Conservation (phyloP, 1,284 basidiomycete species). For the Cryptococcus sp. region DNA sequence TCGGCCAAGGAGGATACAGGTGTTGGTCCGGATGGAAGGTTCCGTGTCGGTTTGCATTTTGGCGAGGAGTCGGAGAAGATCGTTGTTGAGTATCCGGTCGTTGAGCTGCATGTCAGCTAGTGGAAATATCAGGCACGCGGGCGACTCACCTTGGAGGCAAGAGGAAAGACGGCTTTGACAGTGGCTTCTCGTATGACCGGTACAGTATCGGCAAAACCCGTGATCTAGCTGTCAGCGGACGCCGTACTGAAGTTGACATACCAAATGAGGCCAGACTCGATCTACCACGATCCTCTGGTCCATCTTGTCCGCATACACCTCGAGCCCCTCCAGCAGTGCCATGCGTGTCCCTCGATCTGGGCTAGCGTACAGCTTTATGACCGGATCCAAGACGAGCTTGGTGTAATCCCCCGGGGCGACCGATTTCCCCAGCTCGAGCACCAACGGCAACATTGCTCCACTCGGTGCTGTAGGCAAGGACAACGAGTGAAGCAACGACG, state of each 20-base stretch:
- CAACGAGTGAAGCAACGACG: constrained; percentile 75
- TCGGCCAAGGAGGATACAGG: constrained; percentile 90
- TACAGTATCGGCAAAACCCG: constrained; percentile 91
- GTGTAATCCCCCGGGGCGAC: constrained; percentile 67
- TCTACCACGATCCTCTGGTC: constrained; percentile 79
- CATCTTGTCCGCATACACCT: constrained; percentile 78
- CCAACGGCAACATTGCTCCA: constrained; percentile 70
- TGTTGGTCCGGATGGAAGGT: constrained; percentile 93
- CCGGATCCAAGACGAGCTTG: constrained; percentile 63
- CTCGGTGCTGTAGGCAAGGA: constrained; percentile 79
- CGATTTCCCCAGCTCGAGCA: constrained; percentile 70
- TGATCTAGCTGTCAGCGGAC: constrained; percentile 52
- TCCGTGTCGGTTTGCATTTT: constrained; percentile 89
- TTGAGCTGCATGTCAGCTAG: constrained; percentile 58
- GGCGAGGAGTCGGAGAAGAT: constrained; percentile 85
- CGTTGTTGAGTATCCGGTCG: constrained; percentile 93
- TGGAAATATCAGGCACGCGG: not conserved
- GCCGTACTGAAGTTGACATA: constrained; percentile 45
- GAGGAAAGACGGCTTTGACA: constrained; percentile 74
- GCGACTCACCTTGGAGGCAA: constrained; percentile 69
- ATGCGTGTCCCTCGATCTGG: constrained; percentile 90
- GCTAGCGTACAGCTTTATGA: constrained; percentile 76
- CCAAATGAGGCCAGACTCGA: constrained; percentile 88
- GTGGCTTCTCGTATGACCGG: constrained; percentile 92
- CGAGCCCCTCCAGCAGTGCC: constrained; percentile 80